Conservation (phyloP, 1,139 yeast genomes). For the Scheffersomyces segobiensis region DNA sequence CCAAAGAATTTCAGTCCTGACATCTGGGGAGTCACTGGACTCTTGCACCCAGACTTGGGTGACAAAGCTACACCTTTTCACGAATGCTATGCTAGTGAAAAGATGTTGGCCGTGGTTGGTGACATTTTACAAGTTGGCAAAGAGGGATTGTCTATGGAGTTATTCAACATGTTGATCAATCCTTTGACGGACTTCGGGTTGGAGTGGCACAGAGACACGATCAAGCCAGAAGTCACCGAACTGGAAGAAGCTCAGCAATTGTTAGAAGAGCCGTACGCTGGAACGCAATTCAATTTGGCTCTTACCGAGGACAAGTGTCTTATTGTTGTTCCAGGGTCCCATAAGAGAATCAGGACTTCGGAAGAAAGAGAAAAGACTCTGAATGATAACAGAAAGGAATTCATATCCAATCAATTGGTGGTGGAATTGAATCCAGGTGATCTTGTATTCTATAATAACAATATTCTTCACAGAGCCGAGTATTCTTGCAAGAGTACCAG, state of each 20-base stretch:
- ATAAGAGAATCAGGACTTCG: conserved; percentile 45
- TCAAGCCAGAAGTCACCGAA: conserved; percentile 49
- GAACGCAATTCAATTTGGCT: conserved; percentile 57
- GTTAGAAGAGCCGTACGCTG: conserved; percentile 46
- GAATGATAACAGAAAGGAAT: conserved; percentile 35
- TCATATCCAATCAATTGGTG: conserved; percentile 39
- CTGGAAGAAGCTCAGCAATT: conserved; percentile 48
- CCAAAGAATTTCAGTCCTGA: conserved; percentile 55
- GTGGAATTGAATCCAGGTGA: conserved; percentile 56
- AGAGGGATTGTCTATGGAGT: conserved; percentile 48
- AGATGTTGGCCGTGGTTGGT: conserved; percentile 40
- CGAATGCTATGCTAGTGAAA: conserved; percentile 44
- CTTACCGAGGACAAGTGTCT: conserved; percentile 51
- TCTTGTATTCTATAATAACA: conserved; percentile 54
- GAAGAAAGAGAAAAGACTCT: conserved; percentile 49
- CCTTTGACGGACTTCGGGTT: conserved; percentile 57
- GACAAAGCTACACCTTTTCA: conserved; percentile 43
- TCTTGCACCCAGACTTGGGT: conserved; percentile 51
- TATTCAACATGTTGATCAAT: conserved; percentile 57
- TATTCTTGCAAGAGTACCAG: conserved; percentile 43
- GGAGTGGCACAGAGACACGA: conserved; percentile 60
- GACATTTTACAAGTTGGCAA: conserved; percentile 46
- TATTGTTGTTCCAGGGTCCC: conserved; percentile 55
- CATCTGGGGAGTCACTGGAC: conserved; percentile 57
- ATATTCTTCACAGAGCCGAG: conserved; percentile 53